Base-by-base conservation (phyloP, 805 yeast species). In the Teunomyces tritomae region DNA sequence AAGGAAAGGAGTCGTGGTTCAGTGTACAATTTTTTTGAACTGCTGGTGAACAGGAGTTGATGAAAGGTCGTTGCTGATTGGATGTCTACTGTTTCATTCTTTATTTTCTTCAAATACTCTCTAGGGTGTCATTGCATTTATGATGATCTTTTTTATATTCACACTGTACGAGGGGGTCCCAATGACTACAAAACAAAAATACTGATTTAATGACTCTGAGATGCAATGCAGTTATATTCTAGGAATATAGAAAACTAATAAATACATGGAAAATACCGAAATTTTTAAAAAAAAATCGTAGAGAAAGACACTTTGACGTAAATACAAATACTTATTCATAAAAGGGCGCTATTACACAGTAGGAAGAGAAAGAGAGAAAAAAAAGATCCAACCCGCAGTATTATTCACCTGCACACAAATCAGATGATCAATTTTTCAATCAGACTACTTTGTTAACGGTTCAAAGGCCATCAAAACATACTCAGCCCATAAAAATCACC, bases 201-300 rank as follows among this genome's bases (percentile, higher is more conserved):
- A 77, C 81, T 77, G 81, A 76, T 77, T 76, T 77, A 73, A 73
- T 73, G 78, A 73, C 68, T 71, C 78, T 73, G 78, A 73, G 49
- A 52, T 49, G 39, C 32, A 36, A 35, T 33, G 34, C 47, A 29
- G 28, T 13, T 17, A 26, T 33, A 20, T 20, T 20, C 24, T 16
- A 24, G 29, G 30, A 16, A 43, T 28, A 27, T 29, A 28, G 33
- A 32, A 32, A 14, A 32, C 13, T 8, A 29, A 39, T 39, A 14
- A 13, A 28, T 26, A 28, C 27, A 20, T 8, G 39, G 26, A 24
- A 37, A 20, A 4, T 20, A 20, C 6, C 5, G 24, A 20, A 20
- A 20, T 20, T 20, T 20, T 4, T 20, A 20, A n/a, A n/a, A n/a
- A n/a, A n/a, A n/a, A n/a, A 5, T 3, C 24, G 24, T 20, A 20